These are phyloP conservation scores for Salix koriyanagi DNA, from an alignment of 345 rosid genomes.

Conservation along the genomic window DNA sequence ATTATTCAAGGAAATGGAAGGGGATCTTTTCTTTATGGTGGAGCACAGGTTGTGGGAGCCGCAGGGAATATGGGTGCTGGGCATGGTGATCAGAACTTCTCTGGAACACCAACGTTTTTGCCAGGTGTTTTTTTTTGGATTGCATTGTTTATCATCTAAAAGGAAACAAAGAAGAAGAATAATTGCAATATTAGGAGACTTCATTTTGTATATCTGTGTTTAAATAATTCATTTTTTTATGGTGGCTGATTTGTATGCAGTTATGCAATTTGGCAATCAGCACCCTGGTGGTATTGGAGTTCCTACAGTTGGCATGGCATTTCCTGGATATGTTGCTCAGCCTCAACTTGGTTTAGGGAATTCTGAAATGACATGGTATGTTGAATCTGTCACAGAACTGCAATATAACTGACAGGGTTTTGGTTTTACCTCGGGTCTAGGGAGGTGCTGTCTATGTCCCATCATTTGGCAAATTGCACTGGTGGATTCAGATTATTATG, in stretches of 20 bases:
- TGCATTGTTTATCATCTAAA: neutral
- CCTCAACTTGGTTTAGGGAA: slow-evolving; percentile 83
- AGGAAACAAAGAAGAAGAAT: neutral
- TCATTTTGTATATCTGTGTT: neutral
- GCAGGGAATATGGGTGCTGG: slow-evolving; percentile 55
- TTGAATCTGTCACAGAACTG: neutral
- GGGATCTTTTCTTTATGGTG: slow-evolving; percentile 65
- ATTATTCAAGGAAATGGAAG: slow-evolving; percentile 58
- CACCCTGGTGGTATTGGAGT: slow-evolving; percentile 81
- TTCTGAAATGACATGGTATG: slow-evolving; percentile 94
- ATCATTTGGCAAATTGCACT: neutral
- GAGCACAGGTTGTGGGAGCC: slow-evolving; percentile 65
- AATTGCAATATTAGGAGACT: neutral
- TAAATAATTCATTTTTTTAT: neutral
- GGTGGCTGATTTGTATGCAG: slow-evolving; percentile 35
- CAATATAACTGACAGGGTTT: neutral
- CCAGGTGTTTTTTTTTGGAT: slow-evolving; percentile 50
- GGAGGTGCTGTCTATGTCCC: neutral
- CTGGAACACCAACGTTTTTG: slow-evolving; percentile 50
- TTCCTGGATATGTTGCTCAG: slow-evolving; percentile 79
- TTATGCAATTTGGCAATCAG: slow-evolving; percentile 93
- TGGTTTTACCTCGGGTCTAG: neutral
- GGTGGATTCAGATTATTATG: neutral
- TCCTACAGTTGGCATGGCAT: slow-evolving; percentile 94
- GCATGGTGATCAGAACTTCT: slow-evolving; percentile 75